Evolutionary conservation across 352 stramenopile genomes (phyloP).

Genomic region (Phytophthora foliorum): DNA sequence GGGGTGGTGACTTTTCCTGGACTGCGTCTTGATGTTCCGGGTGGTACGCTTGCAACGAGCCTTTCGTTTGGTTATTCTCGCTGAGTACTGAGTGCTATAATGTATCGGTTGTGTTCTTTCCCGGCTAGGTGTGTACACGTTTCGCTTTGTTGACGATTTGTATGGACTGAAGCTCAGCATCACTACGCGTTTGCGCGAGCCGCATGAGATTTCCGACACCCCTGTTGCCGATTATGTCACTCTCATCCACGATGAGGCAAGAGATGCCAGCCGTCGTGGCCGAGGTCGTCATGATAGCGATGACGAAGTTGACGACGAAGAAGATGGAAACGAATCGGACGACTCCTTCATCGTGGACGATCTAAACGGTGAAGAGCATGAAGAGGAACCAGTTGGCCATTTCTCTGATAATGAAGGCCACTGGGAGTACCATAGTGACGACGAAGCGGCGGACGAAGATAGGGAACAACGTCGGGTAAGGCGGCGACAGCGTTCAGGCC

Average conservation of each 20-base stretch:
- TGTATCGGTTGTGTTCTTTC: constrained; percentile 12
- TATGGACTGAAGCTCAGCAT: constrained; percentile 70
- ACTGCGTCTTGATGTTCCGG: constrained; percentile 71
- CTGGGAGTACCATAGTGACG: constrained; percentile 40
- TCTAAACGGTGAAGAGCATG: constrained; percentile 31
- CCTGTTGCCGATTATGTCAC: constrained; percentile 43
- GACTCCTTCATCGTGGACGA: constrained; percentile 83
- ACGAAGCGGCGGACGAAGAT: constrained; percentile 49
- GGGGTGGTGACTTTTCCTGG: constrained; percentile 68
- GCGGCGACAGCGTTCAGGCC: constrained; percentile 26
- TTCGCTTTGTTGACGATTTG: constrained; percentile 70
- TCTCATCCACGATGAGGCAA: constrained; percentile 46
- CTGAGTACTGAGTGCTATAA: not conserved
- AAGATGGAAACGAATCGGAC: constrained; percentile 57
- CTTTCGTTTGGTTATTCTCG: not conserved
- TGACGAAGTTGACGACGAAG: constrained; percentile 54
- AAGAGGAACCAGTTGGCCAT: constrained; percentile 26
- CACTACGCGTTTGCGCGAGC: constrained; percentile 56
- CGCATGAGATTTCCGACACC: constrained; percentile 53
- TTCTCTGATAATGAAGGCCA: constrained; percentile 48
- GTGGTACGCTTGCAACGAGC: constrained; percentile 40
- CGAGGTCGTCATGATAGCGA: constrained; percentile 45
- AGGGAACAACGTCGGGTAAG: constrained; percentile 24
- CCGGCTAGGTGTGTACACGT: constrained; percentile 72
- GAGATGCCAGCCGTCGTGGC: constrained; percentile 35